Evolutionary conservation across 2,329 filamentous ascomycete species (phyloP).

Genomic region (Nemania sp.): DNA sequence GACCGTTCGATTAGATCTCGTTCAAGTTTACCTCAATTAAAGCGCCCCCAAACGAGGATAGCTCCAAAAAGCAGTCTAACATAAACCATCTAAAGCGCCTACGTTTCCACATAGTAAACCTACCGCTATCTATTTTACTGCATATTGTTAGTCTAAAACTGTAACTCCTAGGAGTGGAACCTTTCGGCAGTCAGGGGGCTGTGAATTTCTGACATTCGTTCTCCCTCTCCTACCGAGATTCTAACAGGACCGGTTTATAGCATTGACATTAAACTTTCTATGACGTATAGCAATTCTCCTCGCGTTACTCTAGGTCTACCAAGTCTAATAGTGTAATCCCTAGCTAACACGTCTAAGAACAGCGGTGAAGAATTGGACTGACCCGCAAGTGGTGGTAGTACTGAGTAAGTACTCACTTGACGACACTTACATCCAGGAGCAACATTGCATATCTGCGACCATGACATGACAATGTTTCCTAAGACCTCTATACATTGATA

Average conservation of each 20-base stretch:
- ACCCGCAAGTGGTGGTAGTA: background rate
- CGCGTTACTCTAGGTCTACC: background rate
- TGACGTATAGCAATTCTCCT: background rate
- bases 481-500: background rate
- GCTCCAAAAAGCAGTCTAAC: background rate
- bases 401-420: background rate
- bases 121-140: background rate
- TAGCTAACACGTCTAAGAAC: background rate
- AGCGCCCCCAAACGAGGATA: background rate
- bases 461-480: background rate
- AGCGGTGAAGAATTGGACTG: background rate
- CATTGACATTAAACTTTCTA: background rate
- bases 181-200: background rate
- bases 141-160: background rate
- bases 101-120: background rate
- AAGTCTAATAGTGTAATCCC: background rate
- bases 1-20: background rate
- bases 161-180: background rate
- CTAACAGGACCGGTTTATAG: background rate
- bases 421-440: background rate
- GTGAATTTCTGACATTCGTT: background rate
- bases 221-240: background rate
- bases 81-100: background rate
- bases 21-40: background rate
- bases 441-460: slow-evolving; percentile 2